Percentiles rank a stretch among this genome's conserved stretches.
Evolutionary conservation across 2,329 filamentous ascomycete genomes (phyloP).

Genomic region (Neospermospora avenae): DNA sequence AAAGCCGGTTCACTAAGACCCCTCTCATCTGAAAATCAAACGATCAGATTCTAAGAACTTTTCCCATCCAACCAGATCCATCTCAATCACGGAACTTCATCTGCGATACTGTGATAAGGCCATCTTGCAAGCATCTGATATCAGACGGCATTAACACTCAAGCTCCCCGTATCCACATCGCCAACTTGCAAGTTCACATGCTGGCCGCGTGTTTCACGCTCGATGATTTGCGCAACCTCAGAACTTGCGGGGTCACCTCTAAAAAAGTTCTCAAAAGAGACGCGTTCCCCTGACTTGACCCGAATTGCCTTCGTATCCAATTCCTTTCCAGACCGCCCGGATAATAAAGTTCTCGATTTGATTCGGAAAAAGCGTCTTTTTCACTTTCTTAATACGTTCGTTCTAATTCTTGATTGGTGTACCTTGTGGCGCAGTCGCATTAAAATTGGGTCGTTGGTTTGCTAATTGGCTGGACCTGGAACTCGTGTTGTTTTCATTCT

Average conservation of each 20-base stretch:
- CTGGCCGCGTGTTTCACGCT: conserved; percentile 10
- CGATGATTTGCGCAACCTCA: background rate
- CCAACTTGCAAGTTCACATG: background rate
- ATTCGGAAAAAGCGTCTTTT: background rate
- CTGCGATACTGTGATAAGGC: background rate
- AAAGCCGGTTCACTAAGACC: background rate
- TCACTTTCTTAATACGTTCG: background rate
- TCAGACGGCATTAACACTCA: conserved; percentile 7
- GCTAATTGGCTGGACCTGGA: background rate
- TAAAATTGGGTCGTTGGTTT: background rate
- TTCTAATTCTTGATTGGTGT: conserved; percentile 1
- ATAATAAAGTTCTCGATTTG: background rate
- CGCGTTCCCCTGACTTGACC: background rate
- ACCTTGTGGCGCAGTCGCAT: background rate
- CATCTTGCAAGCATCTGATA: background rate
- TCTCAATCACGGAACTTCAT: background rate
- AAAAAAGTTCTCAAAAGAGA: background rate
- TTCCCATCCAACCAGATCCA: background rate
- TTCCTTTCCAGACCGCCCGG: background rate
- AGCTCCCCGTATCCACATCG: background rate
- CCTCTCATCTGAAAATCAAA: background rate
- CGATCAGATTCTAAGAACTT: background rate
- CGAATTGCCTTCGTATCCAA: background rate
- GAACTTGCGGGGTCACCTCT: background rate
- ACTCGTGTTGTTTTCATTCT: background rate